These are phyloP conservation scores for Kazachstania sp. DNA, from an alignment of 1,139 yeast genomes.

Conservation along the genomic window DNA sequence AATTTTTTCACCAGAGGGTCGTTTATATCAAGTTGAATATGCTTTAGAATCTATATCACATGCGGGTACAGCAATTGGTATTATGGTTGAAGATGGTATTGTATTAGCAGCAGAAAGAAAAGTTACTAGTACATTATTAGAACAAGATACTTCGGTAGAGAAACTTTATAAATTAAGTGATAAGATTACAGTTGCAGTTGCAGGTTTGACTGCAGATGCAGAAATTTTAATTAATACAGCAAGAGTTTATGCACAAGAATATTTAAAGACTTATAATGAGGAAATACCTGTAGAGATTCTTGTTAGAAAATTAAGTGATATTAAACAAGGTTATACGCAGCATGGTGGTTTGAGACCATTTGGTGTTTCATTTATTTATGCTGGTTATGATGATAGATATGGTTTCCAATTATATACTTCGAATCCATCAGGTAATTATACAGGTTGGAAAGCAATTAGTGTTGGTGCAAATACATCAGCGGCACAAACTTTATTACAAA, in stretches of 20 bases:
- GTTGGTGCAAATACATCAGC: conserved; percentile 96
- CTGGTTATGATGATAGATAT: conserved; percentile 87
- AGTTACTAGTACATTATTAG: conserved; percentile 83
- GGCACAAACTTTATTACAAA: conserved; percentile 90
- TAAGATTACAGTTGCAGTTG: conserved; percentile 87
- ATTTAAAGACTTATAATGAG: conserved; percentile 78
- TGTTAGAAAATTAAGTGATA: conserved; percentile 83
- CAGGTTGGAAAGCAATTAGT: conserved; percentile 97
- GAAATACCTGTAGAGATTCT: conserved; percentile 86
- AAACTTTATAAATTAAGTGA: conserved; percentile 80
- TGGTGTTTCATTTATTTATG: conserved; percentile 93
- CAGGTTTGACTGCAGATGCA: conserved; percentile 98
- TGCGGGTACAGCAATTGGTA: conserved; percentile 97
- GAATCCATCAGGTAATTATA: conserved; percentile 94
- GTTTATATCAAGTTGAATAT: conserved; percentile 93
- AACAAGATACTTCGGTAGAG: conserved; percentile 90
- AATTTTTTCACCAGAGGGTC: conserved; percentile 96
- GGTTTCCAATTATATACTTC: conserved; percentile 91
- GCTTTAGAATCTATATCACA: conserved; percentile 96
- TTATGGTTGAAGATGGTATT: conserved; percentile 85
- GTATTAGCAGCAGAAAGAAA: conserved; percentile 95
- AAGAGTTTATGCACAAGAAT: conserved; percentile 75
- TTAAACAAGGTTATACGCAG: conserved; percentile 96
- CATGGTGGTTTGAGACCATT: conserved; percentile 98
- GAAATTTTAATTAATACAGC: conserved; percentile 83